Evolutionary conservation across 1,284 basidiomycete species (phyloP).

Genomic region (Ustilago lituana): DNA sequence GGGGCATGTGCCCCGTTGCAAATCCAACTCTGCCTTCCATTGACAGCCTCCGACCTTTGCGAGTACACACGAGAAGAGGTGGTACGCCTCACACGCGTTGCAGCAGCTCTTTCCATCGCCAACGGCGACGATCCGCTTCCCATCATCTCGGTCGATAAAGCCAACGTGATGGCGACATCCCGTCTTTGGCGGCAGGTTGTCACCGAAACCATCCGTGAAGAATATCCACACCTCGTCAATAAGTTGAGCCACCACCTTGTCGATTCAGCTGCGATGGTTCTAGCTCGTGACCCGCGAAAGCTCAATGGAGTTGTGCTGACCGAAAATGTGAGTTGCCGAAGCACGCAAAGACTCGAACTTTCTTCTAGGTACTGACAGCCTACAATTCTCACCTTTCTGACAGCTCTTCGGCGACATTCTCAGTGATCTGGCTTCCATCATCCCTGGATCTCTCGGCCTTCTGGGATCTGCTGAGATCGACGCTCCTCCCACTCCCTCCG

Average conservation of each 20-base stretch:
- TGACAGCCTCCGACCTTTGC: slow-evolving; percentile 45
- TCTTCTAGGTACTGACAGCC: neutral
- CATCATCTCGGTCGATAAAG: slow-evolving; percentile 95
- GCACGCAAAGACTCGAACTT: neutral
- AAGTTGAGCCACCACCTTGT: slow-evolving; percentile 77
- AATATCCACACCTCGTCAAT: slow-evolving; percentile 44
- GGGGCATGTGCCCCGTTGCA: neutral
- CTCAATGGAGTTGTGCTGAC: slow-evolving; percentile 81
- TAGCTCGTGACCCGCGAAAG: slow-evolving; percentile 88
- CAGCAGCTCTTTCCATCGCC: slow-evolving; percentile 81
- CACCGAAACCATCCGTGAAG: slow-evolving; percentile 57
- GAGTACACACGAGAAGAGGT: slow-evolving; percentile 87
- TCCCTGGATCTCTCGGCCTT: slow-evolving; percentile 72
- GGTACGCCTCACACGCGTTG: slow-evolving; percentile 91
- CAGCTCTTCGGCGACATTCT: slow-evolving; percentile 51
- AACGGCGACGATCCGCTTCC: slow-evolving; percentile 80
- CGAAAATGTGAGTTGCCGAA: slow-evolving; percentile 46
- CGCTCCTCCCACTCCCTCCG: slow-evolving; percentile 76
- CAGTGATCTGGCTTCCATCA: slow-evolving; percentile 42
- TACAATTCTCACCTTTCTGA: too few species aligned
- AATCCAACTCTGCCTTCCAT: neutral
- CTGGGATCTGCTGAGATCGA: slow-evolving; percentile 96
- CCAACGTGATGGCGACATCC: slow-evolving; percentile 94
- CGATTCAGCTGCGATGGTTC: slow-evolving; percentile 94
- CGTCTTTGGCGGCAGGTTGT: slow-evolving; percentile 83